These are phyloP conservation scores for Yarrowia galli DNA, from an alignment of 1,139 yeast genomes.

Conservation along the genomic window DNA sequence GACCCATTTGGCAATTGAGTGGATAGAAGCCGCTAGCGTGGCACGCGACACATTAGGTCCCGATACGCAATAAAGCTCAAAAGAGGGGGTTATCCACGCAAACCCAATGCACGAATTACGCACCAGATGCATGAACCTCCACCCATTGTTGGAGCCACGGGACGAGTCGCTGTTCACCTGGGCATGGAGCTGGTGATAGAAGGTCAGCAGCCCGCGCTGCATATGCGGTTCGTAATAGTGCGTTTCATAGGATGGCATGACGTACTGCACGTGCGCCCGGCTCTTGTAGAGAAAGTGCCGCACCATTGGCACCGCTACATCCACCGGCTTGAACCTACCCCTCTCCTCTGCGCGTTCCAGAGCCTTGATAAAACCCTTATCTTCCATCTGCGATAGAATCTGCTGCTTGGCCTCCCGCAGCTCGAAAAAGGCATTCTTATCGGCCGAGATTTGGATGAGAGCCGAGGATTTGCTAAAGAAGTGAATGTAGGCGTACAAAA, in stretches of 20 bases:
- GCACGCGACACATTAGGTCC: conserved; percentile 58
- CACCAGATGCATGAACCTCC: conserved; percentile 50
- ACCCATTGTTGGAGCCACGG: conserved; percentile 41
- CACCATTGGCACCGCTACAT: conserved; percentile 66
- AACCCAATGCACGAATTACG: conserved; percentile 57
- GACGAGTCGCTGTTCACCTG: conserved; percentile 47
- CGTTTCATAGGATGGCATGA: conserved; percentile 55
- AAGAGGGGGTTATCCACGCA: conserved; percentile 63
- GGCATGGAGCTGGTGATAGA: conserved; percentile 56
- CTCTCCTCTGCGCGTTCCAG: conserved; percentile 53
- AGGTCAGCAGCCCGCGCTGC: conserved; percentile 52
- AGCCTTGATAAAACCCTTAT: conserved; percentile 51
- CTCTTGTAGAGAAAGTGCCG: conserved; percentile 85
- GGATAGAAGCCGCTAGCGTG: conserved; percentile 60
- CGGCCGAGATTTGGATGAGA: conserved; percentile 78
- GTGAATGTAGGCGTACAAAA: conserved; percentile 78
- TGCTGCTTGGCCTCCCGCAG: conserved; percentile 67
- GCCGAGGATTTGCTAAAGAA: conserved; percentile 62
- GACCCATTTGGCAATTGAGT: conserved; percentile 64
- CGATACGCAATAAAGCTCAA: conserved; percentile 63
- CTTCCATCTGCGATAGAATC: conserved; percentile 57
- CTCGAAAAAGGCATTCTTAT: conserved; percentile 79
- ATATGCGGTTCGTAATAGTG: conserved; percentile 47
- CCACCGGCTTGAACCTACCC: conserved; percentile 56
- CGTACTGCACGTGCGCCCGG: conserved; percentile 65